Conservation (phyloP, 2,329 filamentous ascomycete species). For the Gyromitra esculenta region DNA sequence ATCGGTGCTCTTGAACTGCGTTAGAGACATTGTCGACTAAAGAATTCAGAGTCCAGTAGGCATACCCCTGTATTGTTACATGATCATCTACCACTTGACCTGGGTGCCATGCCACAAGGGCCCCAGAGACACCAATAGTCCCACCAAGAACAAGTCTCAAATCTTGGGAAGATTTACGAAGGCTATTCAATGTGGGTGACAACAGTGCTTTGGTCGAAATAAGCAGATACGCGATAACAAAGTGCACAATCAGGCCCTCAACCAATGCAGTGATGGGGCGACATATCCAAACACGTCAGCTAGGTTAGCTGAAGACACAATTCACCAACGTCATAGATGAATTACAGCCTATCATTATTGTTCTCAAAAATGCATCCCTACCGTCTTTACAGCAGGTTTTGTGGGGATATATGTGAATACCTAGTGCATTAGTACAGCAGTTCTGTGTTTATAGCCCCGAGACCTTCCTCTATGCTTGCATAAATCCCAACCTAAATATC, state of each 20-base stretch:
- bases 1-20: too few relatives aligned
- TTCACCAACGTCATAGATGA: not conserved
- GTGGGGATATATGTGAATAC: too few relatives aligned
- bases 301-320: not conserved
- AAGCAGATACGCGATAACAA: not conserved
- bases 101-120: too few relatives aligned
- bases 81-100: too few relatives aligned
- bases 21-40: too few relatives aligned
- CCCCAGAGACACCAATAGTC: too few relatives aligned
- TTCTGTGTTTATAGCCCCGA: too few relatives aligned
- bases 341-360: not conserved
- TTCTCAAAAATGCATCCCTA: not conserved
- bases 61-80: too few relatives aligned
- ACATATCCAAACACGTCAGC: not conserved
- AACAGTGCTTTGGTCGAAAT: not conserved
- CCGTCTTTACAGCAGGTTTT: not conserved
- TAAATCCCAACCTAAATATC: too few relatives aligned
- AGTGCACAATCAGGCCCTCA: not conserved
- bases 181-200: not conserved
- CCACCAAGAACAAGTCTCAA: not conserved
- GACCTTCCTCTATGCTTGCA: too few relatives aligned
- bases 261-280: not conserved
- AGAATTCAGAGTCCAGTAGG: too few relatives aligned
- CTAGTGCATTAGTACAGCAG: not conserved
- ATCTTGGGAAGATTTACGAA: not conserved